Evolutionary conservation across 129 eudicot genomes (phyloP).

Genomic region (Oenanthe sinensis): DNA sequence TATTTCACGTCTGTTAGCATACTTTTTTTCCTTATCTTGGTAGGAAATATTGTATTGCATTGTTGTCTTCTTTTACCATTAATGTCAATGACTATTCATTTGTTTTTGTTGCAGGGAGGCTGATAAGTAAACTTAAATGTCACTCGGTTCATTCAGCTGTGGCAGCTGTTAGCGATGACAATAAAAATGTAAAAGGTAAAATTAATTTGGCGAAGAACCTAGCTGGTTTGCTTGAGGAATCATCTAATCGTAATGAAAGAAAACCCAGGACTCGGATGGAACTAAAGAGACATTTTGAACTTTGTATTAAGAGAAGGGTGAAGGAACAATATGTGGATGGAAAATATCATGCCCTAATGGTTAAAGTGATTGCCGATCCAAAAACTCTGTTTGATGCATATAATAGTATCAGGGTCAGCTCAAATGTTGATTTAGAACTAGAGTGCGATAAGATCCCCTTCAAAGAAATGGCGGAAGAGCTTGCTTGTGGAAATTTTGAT

Average conservation of each 20-base stretch:
- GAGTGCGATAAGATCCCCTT: constrained; percentile 46
- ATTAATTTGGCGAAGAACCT: constrained; percentile 51
- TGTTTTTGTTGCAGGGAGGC: constrained; percentile 20
- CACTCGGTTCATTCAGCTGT: constrained; percentile 24
- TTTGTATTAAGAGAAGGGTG: constrained; percentile 71
- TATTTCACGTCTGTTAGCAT: background rate
- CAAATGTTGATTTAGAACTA: constrained; percentile 47
- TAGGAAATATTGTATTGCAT: background rate
- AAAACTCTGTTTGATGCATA: constrained; percentile 74
- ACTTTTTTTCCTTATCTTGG: background rate
- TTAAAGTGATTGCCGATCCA: constrained; percentile 70
- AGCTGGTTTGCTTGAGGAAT: constrained; percentile 59
- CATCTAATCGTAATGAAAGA: constrained; percentile 29
- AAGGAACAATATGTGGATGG: constrained; percentile 68
- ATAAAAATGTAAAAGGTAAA: constrained; percentile 17
- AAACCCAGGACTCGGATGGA: constrained; percentile 42
- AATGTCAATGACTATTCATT: background rate
- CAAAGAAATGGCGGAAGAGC: constrained; percentile 55
- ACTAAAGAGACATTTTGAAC: constrained; percentile 56
- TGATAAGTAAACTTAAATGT: constrained; percentile 16
- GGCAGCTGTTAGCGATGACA: constrained; percentile 19
- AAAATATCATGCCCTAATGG: constrained; percentile 53
- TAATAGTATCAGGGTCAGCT: constrained; percentile 51
- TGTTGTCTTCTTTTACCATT: background rate
- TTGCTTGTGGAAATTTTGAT: constrained; percentile 47